These are phyloP conservation scores for Fusarium nygamai DNA, from an alignment of 2,329 filamentous ascomycete genomes.

Conservation along the genomic window DNA sequence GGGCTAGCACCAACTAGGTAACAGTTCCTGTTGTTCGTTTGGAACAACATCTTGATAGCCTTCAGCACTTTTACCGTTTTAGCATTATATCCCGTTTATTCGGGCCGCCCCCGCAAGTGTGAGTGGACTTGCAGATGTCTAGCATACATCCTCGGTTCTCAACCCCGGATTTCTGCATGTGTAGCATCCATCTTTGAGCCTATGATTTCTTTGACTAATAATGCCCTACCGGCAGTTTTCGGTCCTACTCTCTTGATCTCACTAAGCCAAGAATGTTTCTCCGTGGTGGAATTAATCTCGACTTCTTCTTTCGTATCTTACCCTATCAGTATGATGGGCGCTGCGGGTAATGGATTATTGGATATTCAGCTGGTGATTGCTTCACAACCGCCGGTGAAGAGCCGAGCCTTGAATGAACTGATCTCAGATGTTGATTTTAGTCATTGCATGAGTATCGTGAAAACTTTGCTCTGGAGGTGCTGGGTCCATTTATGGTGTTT, in stretches of 20 bases:
- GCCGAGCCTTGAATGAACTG: neutral
- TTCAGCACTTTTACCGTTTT: neutral
- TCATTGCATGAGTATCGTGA: neutral
- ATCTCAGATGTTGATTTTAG: neutral
- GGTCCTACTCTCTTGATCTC: slow-evolving; percentile 4
- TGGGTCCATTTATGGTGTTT: neutral
- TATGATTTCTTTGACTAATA: neutral
- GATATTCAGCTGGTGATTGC: neutral
- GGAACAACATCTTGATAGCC: neutral
- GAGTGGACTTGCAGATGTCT: neutral
- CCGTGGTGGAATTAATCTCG: neutral
- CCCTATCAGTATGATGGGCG: fast-evolving
- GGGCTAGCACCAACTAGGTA: neutral
- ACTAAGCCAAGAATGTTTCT: neutral
- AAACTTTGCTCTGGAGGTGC: too few relatives aligned
- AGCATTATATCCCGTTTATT: neutral
- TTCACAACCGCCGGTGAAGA: neutral
- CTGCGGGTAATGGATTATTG: too few relatives aligned
- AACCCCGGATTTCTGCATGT: neutral
- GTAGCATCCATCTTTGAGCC: neutral
- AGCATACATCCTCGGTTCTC: neutral
- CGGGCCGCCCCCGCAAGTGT: slow-evolving; percentile 23
- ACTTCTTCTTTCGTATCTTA: neutral
- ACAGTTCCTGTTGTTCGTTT: neutral
- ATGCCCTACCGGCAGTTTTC: neutral